Conservation (phyloP, 2,329 filamentous ascomycete species). For the Pseudogymnoascus pannorum region DNA sequence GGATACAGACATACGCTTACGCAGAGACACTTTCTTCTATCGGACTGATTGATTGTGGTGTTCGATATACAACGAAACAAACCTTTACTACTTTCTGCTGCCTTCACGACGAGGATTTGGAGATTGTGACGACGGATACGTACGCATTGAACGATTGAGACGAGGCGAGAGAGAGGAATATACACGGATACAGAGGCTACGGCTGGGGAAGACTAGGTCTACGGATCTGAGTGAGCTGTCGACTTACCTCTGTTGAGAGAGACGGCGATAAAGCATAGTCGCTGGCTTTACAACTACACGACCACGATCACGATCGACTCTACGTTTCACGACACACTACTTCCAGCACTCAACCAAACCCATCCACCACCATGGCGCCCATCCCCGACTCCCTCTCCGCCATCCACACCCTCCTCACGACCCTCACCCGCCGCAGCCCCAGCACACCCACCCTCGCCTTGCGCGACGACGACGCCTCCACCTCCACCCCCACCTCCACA, state of each 20-base stretch:
- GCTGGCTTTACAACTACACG: neutral
- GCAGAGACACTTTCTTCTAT: too few relatives aligned
- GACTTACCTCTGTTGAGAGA: neutral
- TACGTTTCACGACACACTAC: neutral
- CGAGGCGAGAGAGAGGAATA: neutral
- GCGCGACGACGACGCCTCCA: too few relatives aligned
- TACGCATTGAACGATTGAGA: neutral
- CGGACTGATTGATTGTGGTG: neutral
- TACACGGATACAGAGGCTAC: neutral
- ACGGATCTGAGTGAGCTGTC: neutral
- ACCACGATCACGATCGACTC: neutral
- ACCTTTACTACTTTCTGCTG: neutral
- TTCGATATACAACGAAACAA: neutral
- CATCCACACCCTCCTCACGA: slow-evolving; percentile 1
- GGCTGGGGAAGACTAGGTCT: neutral
- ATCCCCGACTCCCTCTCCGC: neutral
- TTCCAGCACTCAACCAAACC: neutral
- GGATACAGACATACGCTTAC: neutral
- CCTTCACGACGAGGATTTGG: neutral
- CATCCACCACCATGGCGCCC: slow-evolving; percentile 9
- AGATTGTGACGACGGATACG: neutral
- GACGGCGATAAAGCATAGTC: neutral
- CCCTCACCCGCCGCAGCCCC: neutral
- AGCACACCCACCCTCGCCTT: too few relatives aligned
- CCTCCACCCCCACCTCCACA: neutral